Evolutionary conservation across 2,329 filamentous ascomycete species (phyloP), one percentile per base, ranked within the genome.

Genomic region (Nakataea oryzae): DNA sequence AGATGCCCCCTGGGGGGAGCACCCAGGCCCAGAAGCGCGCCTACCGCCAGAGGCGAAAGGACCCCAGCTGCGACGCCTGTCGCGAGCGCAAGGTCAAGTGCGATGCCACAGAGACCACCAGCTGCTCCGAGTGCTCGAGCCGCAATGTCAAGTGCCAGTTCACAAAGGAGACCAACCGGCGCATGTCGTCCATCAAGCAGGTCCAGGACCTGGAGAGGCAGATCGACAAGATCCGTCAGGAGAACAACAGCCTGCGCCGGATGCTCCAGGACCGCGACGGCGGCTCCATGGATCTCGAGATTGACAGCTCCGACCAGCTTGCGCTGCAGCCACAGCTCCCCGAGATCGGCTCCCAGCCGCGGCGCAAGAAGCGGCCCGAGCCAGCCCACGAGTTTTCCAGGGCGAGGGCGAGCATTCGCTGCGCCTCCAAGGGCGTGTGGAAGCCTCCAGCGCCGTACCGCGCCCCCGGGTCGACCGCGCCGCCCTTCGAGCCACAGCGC

Each of bases 101-200:
- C 74, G 95, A 99, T 78, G 95, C 95, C 34, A 97, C 95, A 21
- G 95, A 97, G 73, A 96, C 91, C 24, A 88, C 90, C 13, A 96
- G 93, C 75, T 99, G 95, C 74, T 97, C 95, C 1, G 95, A 99
- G 76, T 99, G 95, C 76, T 95, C 91, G 5, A 97, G 93, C 73
- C 88, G 95, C 66, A 96, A 93, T 72, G 93, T 97, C 66, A 96
- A 96, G 74, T 99, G 95, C 72, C 93, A 97, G 71, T 99, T 99
- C 73, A 99, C 95, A 59, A 99, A 99, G 76, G 95, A 99, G 75
- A 99, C 95, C 14, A 99, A 99, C 73, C 85, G 95, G 63, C 86
- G 95, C 65, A 99, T 99, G 95, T 97, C 95, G 24, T 97, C 93
- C 1, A 97, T 97, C 77, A 99, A 97, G 84, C 95, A 97, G 79